Conservation (phyloP, 441 rosid genomes). For the Corymbia citriodora region DNA sequence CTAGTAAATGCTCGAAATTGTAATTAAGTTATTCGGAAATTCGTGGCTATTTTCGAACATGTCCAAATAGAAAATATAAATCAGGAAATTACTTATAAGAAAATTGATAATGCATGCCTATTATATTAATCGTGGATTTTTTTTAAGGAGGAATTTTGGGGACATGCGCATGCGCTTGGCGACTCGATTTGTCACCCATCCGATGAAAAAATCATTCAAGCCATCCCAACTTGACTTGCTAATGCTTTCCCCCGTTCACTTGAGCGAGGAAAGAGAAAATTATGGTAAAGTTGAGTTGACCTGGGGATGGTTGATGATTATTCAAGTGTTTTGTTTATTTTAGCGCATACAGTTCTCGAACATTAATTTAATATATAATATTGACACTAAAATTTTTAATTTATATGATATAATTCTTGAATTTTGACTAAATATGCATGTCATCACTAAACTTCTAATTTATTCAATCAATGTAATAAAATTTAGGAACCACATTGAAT, state of each 20-base stretch:
- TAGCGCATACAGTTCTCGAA: neutral
- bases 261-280: neutral
- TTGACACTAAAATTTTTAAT: no score
- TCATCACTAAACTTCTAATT: no score
- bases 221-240: neutral
- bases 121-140: neutral
- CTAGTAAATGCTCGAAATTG: neutral
- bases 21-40: accelerated
- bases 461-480: no score
- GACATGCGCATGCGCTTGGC: neutral
- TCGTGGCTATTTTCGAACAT: accelerated
- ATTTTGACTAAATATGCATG: accelerated
- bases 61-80: neutral
- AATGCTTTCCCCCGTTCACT: neutral
- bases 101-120: neutral
- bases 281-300: neutral
- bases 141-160: neutral
- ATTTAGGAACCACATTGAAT: no score
- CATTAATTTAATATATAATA: neutral
- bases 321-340: no score
- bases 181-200: neutral
- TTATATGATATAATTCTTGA: neutral
- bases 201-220: neutral
- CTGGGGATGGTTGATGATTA: neutral
- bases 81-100: neutral